Conservation (phyloP, 192 early-diverging fungal genomes). For the Entophlyctis luteolus region DNA sequence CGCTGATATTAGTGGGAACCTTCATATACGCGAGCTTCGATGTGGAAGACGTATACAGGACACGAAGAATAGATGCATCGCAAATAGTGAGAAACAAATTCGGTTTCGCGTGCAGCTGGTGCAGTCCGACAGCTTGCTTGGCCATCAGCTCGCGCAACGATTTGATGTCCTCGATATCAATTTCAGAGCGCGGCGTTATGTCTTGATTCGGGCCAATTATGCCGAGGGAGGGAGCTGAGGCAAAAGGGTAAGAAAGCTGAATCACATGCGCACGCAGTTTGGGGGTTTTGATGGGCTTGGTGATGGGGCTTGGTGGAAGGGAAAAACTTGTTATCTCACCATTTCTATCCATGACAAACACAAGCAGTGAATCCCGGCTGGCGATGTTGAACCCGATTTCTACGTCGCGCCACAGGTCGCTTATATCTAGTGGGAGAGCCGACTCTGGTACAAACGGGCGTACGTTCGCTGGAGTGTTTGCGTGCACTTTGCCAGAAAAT, state of each 20-base stretch:
- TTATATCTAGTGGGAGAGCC: too few species aligned
- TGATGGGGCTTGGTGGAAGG: neutral
- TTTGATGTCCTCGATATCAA: neutral
- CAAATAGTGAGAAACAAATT: slow-evolving; percentile 11
- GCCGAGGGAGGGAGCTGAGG: neutral
- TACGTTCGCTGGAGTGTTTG: neutral
- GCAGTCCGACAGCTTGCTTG: neutral
- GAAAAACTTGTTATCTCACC: neutral
- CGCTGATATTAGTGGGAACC: too few species aligned
- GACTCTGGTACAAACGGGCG: too few species aligned
- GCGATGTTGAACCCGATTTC: slow-evolving; percentile 13
- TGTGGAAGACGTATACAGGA: too few species aligned
- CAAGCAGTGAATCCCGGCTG: neutral
- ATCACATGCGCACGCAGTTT: too few species aligned
- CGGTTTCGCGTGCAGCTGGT: neutral
- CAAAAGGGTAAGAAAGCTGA: too few species aligned
- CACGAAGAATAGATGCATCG: too few species aligned
- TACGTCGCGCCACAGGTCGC: slow-evolving; percentile 21
- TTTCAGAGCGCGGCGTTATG: neutral
- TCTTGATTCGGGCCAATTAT: neutral
- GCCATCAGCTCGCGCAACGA: neutral
- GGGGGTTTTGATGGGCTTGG: too few species aligned
- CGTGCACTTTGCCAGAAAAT: neutral
- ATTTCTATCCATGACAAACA: slow-evolving; percentile 3
- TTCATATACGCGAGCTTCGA: too few species aligned